Evolutionary conservation across 2,329 filamentous ascomycete species (phyloP), one percentile per base, ranked within the genome.

Genomic region (Apiospora arundinis): DNA sequence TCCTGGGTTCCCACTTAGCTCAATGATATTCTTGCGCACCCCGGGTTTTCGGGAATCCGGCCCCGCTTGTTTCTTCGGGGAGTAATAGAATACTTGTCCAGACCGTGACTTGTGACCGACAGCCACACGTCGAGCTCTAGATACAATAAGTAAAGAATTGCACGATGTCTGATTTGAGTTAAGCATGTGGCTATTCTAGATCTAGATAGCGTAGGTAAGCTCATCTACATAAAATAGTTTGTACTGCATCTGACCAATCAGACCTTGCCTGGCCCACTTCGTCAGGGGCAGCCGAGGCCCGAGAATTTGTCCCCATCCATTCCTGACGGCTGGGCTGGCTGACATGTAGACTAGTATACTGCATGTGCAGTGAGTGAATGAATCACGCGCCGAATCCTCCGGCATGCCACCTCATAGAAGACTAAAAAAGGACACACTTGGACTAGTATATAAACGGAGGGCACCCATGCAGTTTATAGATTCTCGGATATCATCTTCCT

Each of bases 271-370:
- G 52, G 32, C 52, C 52, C 52, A 60, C 52, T 60, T 28, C 18
- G 28, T 32, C 52, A 60, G 52, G 52, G 52, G 52, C 48, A 60
- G 28, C 52, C 52, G 52, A 60, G 52, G 52, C 52, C 52, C 52
- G 28, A 60, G 28, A 60, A 21, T 28, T 16, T 4, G 11, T 60
- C 52, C 28, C 52, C 28, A 37, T 18, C 18, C 32, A 37, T 60
- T 8, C 9, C 6, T 16, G 21, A 7, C 25, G 21, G 49, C 49
- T 56, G 49, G 8, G 12, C 14, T 56, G 49, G 7, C 49, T 18
- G 25, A 56, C 49, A 45, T 42, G 40, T 42, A 42, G 2, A 11
- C 40, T 9, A 25, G 25, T 56, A 32, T 37, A 9, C 52, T 60
- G 28, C 25, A 60, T 60, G 52, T 60, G 28, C 52, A 37, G 28